Conservation (phyloP, 2,329 filamentous ascomycete genomes). For the Apiospora koreana region DNA sequence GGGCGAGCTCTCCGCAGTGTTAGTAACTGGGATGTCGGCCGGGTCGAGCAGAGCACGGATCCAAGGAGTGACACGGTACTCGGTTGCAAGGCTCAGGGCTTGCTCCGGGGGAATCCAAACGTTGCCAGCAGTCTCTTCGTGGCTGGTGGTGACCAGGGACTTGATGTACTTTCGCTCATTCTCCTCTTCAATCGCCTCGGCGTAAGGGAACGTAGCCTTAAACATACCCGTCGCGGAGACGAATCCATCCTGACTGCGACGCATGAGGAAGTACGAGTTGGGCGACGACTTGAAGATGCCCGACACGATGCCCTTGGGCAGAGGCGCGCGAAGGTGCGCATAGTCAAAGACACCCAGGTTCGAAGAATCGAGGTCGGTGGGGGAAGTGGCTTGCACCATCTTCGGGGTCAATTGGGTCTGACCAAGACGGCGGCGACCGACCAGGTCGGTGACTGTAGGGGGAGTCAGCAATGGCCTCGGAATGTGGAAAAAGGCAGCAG, state of each 20-base stretch:
- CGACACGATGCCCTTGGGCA: constrained; percentile 88
- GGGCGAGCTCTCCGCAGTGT: constrained; percentile 64
- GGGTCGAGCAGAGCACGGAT: constrained; percentile 90
- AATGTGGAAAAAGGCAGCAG: constrained; percentile 13
- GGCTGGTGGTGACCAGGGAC: constrained; percentile 75
- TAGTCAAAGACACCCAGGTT: constrained; percentile 90
- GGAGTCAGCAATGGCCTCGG: constrained; percentile 19
- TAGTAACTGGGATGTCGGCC: constrained; percentile 66
- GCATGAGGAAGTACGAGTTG: constrained; percentile 96
- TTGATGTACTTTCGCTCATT: constrained; percentile 83
- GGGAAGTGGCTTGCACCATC: constrained; percentile 70
- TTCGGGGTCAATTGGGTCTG: constrained; percentile 89
- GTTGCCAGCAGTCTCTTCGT: constrained; percentile 93
- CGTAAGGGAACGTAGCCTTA: constrained; percentile 84
- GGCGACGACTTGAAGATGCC: constrained; percentile 91
- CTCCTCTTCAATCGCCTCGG: constrained; percentile 71
- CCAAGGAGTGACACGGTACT: constrained; percentile 86
- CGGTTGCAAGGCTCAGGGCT: constrained; percentile 80
- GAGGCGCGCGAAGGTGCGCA: constrained; percentile 86
- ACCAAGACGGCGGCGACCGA: constrained; percentile 83
- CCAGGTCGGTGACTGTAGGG: constrained; percentile 67
- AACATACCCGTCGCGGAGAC: constrained; percentile 90
- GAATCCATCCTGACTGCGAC: constrained; percentile 81
- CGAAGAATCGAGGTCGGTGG: constrained; percentile 70
- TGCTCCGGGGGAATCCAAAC: constrained; percentile 87